Conservation (phyloP, 2,329 filamentous ascomycete genomes). For the Colletotrichum euphorbiae region DNA sequence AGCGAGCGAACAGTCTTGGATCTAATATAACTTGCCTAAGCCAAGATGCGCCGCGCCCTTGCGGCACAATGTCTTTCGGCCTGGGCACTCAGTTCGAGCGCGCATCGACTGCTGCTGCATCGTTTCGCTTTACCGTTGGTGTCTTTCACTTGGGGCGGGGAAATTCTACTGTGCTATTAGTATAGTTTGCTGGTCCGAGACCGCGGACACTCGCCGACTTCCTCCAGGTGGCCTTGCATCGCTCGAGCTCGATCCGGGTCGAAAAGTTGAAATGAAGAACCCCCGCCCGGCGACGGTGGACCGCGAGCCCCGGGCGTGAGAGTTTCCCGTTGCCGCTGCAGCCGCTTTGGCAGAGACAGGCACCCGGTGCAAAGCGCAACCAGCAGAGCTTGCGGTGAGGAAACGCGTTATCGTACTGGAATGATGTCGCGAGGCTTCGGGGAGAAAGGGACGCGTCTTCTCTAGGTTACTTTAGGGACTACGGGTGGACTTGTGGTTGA, state of each 20-base stretch:
- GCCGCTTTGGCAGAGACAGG: neutral
- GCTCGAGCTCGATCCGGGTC: neutral
- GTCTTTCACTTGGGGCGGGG: too few species aligned
- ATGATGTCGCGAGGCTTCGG: too few species aligned
- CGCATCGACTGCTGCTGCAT: neutral
- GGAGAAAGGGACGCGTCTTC: too few species aligned
- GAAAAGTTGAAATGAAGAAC: neutral
- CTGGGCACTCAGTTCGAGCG: constrained; percentile 1
- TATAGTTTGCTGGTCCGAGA: neutral
- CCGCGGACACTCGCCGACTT: neutral
- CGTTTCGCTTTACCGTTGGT: too few species aligned
- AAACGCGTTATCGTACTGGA: too few species aligned
- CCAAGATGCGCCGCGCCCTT: constrained; percentile 6
- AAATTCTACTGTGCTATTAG: too few species aligned
- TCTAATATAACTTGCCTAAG: constrained; percentile 18
- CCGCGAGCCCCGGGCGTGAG: constrained; percentile 5
- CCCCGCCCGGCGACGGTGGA: constrained; percentile 16
- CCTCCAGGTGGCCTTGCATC: neutral
- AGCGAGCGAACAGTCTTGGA: neutral
- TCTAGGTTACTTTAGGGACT: too few species aligned
- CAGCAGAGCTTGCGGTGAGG: too few species aligned
- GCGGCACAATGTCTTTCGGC: constrained; percentile 13
- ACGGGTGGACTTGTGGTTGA: too few species aligned
- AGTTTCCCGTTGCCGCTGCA: neutral
- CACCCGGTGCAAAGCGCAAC: too few species aligned